A percentile compares a stretch with the other conserved stretches of the same genome.
These are phyloP conservation scores for Monilinia fructigena DNA, from an alignment of 2,329 filamentous ascomycete species.

Conservation along the genomic window DNA sequence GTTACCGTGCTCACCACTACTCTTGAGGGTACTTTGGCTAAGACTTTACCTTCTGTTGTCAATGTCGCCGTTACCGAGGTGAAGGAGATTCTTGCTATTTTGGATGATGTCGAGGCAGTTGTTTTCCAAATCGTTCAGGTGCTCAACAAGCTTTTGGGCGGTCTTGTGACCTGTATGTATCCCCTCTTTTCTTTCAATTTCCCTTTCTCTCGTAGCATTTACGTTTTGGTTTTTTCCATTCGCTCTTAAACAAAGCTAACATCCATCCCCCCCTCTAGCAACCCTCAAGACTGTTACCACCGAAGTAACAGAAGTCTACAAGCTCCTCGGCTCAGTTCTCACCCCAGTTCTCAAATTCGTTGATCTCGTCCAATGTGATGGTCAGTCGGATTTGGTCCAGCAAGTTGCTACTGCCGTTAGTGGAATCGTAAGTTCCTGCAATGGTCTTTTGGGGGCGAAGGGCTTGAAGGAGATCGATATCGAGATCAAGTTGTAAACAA, in stretches of 20 bases:
- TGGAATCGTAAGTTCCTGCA: background rate
- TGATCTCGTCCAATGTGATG: background rate
- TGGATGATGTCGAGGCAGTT: background rate
- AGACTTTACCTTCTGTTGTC: background rate
- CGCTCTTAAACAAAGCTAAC: background rate
- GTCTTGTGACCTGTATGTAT: background rate
- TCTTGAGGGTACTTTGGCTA: background rate
- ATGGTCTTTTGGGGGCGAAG: background rate
- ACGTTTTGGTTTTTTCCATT: too few species aligned
- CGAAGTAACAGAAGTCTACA: background rate
- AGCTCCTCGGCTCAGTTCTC: background rate
- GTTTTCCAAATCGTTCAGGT: conserved; percentile 7
- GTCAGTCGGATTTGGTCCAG: background rate
- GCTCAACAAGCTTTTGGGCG: background rate
- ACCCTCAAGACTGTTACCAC: background rate
- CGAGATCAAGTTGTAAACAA: too few species aligned
- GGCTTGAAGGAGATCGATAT: background rate
- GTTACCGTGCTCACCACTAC: background rate
- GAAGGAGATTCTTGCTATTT: background rate
- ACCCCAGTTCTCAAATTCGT: background rate
- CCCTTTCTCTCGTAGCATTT: too few species aligned
- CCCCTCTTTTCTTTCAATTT: too few species aligned
- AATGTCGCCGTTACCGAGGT: background rate
- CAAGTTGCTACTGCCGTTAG: background rate
- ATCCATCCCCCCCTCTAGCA: background rate